Conservation (phyloP, 148 eudicot genomes). For the Amaranthus hypochondriacus region DNA sequence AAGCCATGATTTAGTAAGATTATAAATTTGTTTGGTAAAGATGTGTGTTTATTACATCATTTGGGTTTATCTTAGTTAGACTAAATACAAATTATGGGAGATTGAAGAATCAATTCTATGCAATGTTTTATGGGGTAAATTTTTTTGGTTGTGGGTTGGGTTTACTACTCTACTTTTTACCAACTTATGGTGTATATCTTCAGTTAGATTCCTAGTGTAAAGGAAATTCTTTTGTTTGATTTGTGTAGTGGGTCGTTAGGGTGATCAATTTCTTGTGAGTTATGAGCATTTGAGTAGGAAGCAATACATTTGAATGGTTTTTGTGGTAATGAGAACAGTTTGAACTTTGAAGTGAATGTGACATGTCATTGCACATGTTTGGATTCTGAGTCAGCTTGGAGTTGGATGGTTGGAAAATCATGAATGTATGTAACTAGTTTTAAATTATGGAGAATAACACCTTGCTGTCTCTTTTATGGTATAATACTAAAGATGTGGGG, state of each 20-base stretch:
- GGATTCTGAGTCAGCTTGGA: background rate
- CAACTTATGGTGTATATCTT: background rate
- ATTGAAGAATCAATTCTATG: background rate
- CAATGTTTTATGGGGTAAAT: slow-evolving; percentile 8
- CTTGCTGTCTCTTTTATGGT: slow-evolving; percentile 1
- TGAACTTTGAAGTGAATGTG: slow-evolving; percentile 6
- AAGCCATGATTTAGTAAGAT: background rate
- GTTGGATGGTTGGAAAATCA: slow-evolving; percentile 1
- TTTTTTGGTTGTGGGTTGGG: slow-evolving; percentile 3
- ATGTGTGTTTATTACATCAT: slow-evolving; percentile 1
- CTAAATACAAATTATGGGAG: background rate
- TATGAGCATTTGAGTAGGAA: background rate
- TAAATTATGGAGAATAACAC: background rate
- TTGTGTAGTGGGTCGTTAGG: background rate
- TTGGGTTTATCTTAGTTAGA: background rate
- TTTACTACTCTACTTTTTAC: background rate
- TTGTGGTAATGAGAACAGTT: background rate
- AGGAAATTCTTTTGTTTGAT: background rate
- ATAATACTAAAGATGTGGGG: background rate
- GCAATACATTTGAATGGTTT: background rate
- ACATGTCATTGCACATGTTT: slow-evolving; percentile 2
- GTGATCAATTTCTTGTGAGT: background rate
- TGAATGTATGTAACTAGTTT: slow-evolving; percentile 1
- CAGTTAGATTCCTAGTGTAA: background rate
- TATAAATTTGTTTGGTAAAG: background rate